Percentiles rank a stretch among this genome's conserved stretches.
These are phyloP conservation scores for Erodium trifolium DNA, from an alignment of 441 rosid genomes.

Conservation along the genomic window DNA sequence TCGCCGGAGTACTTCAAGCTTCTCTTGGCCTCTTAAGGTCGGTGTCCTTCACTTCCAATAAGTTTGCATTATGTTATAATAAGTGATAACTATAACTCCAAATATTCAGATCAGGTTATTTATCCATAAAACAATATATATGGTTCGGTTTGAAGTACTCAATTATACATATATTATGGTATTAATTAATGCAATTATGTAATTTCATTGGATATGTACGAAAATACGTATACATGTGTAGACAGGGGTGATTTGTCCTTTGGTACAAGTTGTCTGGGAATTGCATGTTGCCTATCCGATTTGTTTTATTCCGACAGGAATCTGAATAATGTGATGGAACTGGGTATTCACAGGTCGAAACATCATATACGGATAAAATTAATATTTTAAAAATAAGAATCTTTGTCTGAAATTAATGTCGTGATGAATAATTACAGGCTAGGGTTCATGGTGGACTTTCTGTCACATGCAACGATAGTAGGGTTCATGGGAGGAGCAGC, in stretches of 20 bases:
- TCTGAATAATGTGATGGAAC: neutral
- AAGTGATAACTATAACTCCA: no score
- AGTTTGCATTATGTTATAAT: no score
- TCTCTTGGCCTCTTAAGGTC: conserved; percentile 57
- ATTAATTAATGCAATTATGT: no score
- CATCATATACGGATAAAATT: neutral
- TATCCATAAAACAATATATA: no score
- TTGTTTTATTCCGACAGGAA: neutral
- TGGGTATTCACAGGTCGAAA: neutral
- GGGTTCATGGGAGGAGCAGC: conserved; percentile 97
- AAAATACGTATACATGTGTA: no score
- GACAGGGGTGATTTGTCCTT: neutral
- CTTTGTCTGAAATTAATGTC: neutral
- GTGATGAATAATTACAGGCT: conserved; percentile 29
- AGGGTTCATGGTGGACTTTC: conserved; percentile 76
- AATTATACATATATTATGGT: no score
- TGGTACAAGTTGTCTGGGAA: neutral
- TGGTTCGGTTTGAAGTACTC: no score
- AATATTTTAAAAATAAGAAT: no score
- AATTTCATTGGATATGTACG: neutral
- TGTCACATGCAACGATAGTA: conserved; percentile 84
- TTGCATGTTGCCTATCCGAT: neutral
- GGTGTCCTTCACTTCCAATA: neutral
- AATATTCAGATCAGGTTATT: no score
- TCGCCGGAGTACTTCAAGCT: conserved; percentile 65